phyloP scores from a whole-genome alignment of 2,329 filamentous ascomycete species.

The Botrytis squamosa region DNA sequence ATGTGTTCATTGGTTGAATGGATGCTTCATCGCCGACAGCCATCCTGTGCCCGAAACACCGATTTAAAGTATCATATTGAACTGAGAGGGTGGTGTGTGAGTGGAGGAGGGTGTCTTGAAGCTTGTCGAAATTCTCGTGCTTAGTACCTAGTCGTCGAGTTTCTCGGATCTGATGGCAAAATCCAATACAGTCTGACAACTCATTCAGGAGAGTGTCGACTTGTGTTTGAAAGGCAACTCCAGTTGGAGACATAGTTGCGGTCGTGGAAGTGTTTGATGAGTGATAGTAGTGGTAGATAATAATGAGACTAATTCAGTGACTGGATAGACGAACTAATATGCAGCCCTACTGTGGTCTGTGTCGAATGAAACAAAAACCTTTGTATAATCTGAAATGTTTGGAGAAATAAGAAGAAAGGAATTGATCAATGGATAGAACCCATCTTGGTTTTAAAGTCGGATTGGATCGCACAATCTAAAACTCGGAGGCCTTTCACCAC shows the following conservation, averaged over 20 bases:
- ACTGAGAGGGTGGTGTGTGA: background rate
- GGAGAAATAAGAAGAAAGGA: background rate
- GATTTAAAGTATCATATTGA: slow-evolving; percentile 5
- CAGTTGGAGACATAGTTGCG: slow-evolving; percentile 13
- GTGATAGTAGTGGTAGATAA: background rate
- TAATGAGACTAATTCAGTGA: background rate
- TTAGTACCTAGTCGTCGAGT: slow-evolving; percentile 15
- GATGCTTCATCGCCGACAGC: slow-evolving; percentile 10
- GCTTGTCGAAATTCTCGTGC: slow-evolving; percentile 16
- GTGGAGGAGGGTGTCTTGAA: background rate
- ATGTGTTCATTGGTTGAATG: slow-evolving; percentile 1
- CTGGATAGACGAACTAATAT: slow-evolving; percentile 5
- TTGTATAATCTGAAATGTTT: background rate
- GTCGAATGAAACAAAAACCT: background rate
- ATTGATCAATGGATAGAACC: slow-evolving; percentile 10
- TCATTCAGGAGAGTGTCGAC: slow-evolving; percentile 11
- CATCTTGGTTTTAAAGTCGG: slow-evolving; percentile 14
- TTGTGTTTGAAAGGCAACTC: slow-evolving; percentile 1
- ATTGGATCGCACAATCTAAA: background rate
- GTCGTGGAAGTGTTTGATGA: background rate
- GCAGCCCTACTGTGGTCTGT: background rate
- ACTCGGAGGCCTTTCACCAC: background rate
- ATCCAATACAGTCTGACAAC: slow-evolving; percentile 10
- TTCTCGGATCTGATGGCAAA: slow-evolving; percentile 11
- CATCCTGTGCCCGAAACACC: slow-evolving; percentile 13